Evolutionary conservation across 768 basidiomycete species (phyloP), one percentile per base, ranked within the genome.

Genomic region (Strobilomyces echinocephalus): DNA sequence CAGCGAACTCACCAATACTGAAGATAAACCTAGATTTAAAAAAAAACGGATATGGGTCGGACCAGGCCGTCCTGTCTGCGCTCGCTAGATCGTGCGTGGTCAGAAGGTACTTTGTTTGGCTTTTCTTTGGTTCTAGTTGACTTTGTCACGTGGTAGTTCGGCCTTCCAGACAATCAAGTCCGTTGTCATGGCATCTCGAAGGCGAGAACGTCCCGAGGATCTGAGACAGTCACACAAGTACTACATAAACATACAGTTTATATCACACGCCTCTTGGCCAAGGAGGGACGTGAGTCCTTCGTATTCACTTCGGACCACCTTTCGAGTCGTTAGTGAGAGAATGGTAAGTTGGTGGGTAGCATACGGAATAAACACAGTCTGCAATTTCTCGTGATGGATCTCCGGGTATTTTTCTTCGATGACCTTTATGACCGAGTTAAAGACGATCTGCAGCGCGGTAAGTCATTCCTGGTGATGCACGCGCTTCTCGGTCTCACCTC

Each of bases 321-420:
- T 43, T n/a, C 21, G 12, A 18, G 5, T 8, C 46, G 30, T 65
- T 11, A 63, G 50, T 26, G 3, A 38, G 34, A 8, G 48, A 28
- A 11, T 11, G 31, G 34, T 9, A 8, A 34, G 18, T 21, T 16
- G 10, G 15, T 39, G 11, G 43, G 42, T 11, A 11, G 79, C 85
- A 63, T 71, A 92, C 83, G 72, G 74, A 7, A 79, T 71, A 66
- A 91, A 88, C 7, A 81, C 76, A 45, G 68, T 70, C 56, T 73
- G 73, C 58, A 93, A 62, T 39, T 76, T 82, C 26, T 84, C 83
- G 57, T 80, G 78, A 67, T 88, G 76, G 11, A 92, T 74, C 46
- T 90, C 85, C 0, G 91, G 87, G 66, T 82, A 83, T 34, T 75
- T 70, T 46, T 72, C 69, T 28, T 61, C 60, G 58, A 95, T 85